These are phyloP conservation scores for Diaporthe helianthi DNA, from an alignment of 2,329 filamentous ascomycete species.

Conservation along the genomic window DNA sequence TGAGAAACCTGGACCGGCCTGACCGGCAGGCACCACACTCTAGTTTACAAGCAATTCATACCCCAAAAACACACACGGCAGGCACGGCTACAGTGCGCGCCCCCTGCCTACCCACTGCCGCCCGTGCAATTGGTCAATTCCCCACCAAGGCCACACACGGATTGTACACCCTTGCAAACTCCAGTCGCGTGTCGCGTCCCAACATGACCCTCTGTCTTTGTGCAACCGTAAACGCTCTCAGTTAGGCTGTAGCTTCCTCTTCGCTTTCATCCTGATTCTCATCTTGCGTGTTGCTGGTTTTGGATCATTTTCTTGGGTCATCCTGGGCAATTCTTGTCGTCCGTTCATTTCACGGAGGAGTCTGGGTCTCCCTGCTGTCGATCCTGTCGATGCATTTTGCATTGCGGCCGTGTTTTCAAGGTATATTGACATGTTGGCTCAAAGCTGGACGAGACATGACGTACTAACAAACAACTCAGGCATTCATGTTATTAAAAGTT, in stretches of 20 bases:
- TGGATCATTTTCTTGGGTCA: background rate
- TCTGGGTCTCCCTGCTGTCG: background rate
- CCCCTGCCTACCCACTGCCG: background rate
- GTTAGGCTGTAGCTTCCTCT: background rate
- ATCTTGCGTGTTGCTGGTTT: background rate
- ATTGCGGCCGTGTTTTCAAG: background rate
- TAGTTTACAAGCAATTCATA: too few relatives aligned
- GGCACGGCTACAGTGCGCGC: background rate
- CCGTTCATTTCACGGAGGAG: background rate
- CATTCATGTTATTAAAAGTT: background rate
- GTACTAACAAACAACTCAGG: background rate
- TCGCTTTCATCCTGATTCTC: background rate
- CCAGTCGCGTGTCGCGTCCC: background rate
- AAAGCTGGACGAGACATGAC: background rate
- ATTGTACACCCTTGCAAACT: background rate
- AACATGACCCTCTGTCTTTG: background rate
- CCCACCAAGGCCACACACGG: background rate
- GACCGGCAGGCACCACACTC: too few relatives aligned
- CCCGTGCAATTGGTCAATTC: constrained; percentile 2
- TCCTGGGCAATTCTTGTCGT: background rate
- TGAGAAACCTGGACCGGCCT: background rate
- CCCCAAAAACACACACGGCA: background rate
- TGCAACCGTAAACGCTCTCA: background rate
- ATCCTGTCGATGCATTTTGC: background rate
- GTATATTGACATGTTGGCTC: background rate